These are phyloP conservation scores for Coemansia umbellata DNA, from an alignment of 192 early-diverging fungal species.

Conservation along the genomic window DNA sequence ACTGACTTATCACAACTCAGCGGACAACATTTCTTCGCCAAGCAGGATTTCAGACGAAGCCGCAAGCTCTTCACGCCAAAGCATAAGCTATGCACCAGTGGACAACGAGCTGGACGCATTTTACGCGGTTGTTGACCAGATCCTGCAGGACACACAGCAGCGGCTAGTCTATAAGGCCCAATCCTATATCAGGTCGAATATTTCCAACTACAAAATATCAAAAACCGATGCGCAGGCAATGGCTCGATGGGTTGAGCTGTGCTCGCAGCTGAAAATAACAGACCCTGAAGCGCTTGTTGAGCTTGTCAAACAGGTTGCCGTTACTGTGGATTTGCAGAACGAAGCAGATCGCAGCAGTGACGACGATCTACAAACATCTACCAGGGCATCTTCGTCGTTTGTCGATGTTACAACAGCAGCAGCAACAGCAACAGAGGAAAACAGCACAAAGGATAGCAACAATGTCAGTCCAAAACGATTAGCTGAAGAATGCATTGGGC, in stretches of 20 bases:
- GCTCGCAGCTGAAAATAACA: slow-evolving; percentile 8
- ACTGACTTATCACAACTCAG: slow-evolving; percentile 19
- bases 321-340: not conserved
- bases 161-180: slow-evolving; percentile 85
- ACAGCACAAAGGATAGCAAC: not conserved
- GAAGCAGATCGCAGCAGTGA: not conserved
- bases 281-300: slow-evolving; percentile 11
- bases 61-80: not conserved
- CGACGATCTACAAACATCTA: not conserved
- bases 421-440: not conserved
- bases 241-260: slow-evolving; percentile 18
- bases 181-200: slow-evolving; percentile 59
- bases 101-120: slow-evolving; percentile 55
- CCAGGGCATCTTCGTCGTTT: not conserved
- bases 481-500: no score
- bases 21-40: not conserved
- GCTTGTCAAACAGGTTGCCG: not conserved
- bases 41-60: not conserved
- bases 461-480: no score
- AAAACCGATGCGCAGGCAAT: slow-evolving; percentile 8
- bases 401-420: not conserved
- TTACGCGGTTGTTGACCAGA: slow-evolving; percentile 65
- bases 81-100: slow-evolving; percentile 17
- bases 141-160: slow-evolving; percentile 86
- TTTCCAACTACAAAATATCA: slow-evolving; percentile 16